A percentile compares a stretch with the other conserved stretches of the same genome.
Evolutionary conservation across 2,329 filamentous ascomycete genomes (phyloP).

Genomic region (Phialocephala subalpina): DNA sequence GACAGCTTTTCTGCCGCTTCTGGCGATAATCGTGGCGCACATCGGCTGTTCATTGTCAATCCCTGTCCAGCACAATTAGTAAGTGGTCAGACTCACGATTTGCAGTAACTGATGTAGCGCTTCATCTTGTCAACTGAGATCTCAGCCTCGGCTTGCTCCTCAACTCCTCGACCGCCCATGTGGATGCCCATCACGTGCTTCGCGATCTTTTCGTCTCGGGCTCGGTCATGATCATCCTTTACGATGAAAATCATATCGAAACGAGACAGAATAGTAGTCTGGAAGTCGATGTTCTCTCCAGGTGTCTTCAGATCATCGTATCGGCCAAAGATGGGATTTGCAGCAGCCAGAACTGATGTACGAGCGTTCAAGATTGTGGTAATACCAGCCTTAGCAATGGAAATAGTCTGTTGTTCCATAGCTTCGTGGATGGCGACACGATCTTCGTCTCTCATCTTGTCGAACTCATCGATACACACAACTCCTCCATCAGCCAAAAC

Average conservation of each 20-base stretch:
- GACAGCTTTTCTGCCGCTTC: conserved; percentile 96
- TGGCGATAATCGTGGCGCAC: conserved; percentile 87
- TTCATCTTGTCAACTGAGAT: conserved; percentile 97
- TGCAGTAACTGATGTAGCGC: conserved; percentile 96
- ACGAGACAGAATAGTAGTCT: conserved; percentile 96
- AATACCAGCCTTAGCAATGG: conserved; percentile 97
- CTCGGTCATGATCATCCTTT: conserved; percentile 89
- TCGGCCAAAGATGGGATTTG: conserved; percentile 96
- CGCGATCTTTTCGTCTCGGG: conserved; percentile 90
- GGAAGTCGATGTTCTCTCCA: conserved; percentile 98
- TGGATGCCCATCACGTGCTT: conserved; percentile 98
- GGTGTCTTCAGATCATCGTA: conserved; percentile 99
- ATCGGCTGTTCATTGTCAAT: conserved; percentile 66
- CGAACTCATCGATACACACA: conserved; percentile 98
- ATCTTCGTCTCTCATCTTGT: conserved; percentile 99
- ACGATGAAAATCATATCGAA: conserved; percentile 99
- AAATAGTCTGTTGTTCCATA: conserved; percentile 99
- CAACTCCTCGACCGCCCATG: conserved; percentile 85
- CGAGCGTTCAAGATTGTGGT: conserved; percentile 97
- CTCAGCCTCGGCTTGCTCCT: conserved; percentile 85
- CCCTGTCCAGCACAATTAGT: background rate
- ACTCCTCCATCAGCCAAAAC: conserved; percentile 96
- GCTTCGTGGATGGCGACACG: conserved; percentile 98
- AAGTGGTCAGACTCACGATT: conserved; percentile 73
- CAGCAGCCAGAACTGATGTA: conserved; percentile 93